These are phyloP conservation scores for Cryptococcus amylolentus DNA, from an alignment of 1,284 basidiomycete species.

Conservation along the genomic window DNA sequence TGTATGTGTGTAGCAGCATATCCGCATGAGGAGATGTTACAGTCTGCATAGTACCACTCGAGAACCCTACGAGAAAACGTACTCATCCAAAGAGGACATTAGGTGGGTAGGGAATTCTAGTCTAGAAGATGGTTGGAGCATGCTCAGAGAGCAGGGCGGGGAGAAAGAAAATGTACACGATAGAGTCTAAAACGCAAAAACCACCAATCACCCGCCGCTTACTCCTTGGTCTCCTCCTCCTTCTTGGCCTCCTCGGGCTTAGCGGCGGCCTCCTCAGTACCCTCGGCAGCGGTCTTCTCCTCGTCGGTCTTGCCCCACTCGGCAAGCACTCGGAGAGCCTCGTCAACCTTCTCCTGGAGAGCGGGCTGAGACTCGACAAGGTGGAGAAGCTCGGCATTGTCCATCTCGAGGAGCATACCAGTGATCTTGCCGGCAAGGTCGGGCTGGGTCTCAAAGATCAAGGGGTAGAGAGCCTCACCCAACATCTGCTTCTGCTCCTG, in stretches of 20 bases:
- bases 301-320: slow-evolving; percentile 47
- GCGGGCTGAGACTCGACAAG: slow-evolving; percentile 76
- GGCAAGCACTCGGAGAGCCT: slow-evolving; percentile 59
- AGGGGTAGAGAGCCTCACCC: slow-evolving; percentile 88
- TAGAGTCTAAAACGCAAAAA: background rate
- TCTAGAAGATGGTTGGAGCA: background rate
- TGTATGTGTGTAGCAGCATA: background rate
- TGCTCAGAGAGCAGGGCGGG: background rate
- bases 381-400: slow-evolving; percentile 82
- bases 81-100: background rate
- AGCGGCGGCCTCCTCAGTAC: slow-evolving; percentile 16
- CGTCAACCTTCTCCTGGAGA: slow-evolving; percentile 79
- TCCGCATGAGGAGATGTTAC: background rate
- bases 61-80: background rate
- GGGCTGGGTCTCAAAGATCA: slow-evolving; percentile 65
- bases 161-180: background rate
- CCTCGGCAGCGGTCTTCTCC: slow-evolving; percentile 17
- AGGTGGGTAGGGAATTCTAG: too few relatives aligned
- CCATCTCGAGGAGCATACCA: slow-evolving; percentile 96
- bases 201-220: background rate
- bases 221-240: background rate
- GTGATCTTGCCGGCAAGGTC: slow-evolving; percentile 96
- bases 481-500: slow-evolving; percentile 97
- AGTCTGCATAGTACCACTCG: background rate
- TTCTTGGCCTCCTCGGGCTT: slow-evolving; percentile 27